These are phyloP conservation scores for Phytophthora rubi DNA, from an alignment of 352 stramenopile species.

Conservation along the genomic window DNA sequence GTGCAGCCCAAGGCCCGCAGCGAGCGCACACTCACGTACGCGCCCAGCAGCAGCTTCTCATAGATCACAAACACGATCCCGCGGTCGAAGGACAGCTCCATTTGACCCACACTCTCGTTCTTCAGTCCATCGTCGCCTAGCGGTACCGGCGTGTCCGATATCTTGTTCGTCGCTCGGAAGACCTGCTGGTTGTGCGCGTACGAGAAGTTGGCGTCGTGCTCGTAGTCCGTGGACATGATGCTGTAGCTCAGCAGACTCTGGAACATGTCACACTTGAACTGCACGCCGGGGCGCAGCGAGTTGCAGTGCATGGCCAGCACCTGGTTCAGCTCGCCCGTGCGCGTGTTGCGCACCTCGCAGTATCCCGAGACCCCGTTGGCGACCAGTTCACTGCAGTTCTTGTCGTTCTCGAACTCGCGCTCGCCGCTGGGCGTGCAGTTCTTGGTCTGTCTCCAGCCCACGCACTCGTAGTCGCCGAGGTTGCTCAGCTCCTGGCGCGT, in stretches of 20 bases:
- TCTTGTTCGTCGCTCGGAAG: conserved; percentile 34
- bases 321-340: conserved; percentile 41
- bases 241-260: conserved; percentile 62
- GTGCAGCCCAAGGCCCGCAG: conserved; percentile 52
- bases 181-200: conserved; percentile 34
- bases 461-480: conserved; percentile 61
- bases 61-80: conserved; percentile 74
- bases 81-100: conserved; percentile 41
- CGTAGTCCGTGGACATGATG: conserved; percentile 58
- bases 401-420: conserved; percentile 46
- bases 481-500: conserved; percentile 35
- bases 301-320: conserved; percentile 75
- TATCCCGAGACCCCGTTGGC: conserved; percentile 56
- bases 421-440: conserved; percentile 54
- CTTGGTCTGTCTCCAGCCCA: conserved; percentile 60
- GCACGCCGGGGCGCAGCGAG: conserved; percentile 50
- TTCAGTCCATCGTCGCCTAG: conserved; percentile 33
- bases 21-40: conserved; percentile 63
- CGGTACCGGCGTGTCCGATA: conserved; percentile 37
- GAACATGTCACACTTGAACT: conserved; percentile 67
- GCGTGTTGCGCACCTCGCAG: conserved; percentile 59
- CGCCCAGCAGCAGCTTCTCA: conserved; percentile 60
- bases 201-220: conserved; percentile 54
- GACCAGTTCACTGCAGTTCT: conserved; percentile 47
- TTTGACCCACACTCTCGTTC: conserved; percentile 36